Base-by-base conservation (phyloP, 140 eudicot genomes). In the Stevia rebaudiana region DNA sequence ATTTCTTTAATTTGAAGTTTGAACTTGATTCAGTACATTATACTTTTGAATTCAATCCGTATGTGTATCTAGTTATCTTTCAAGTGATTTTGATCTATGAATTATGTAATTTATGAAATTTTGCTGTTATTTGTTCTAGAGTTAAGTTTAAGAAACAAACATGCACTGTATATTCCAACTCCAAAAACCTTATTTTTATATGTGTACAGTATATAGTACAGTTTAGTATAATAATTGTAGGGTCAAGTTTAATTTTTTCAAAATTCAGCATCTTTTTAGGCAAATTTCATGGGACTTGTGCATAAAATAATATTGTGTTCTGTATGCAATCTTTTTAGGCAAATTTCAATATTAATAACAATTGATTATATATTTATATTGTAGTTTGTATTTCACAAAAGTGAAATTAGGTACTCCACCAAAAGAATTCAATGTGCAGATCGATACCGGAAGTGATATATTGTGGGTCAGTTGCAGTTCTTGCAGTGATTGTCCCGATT, bases 361-460 rank as follows among this genome's bases (percentile, higher is more conserved):
- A 18, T 73, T 50, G 39, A 46, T 61, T 74, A 13, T 36, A 47
- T 50, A 28, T 36, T 61, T 74, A 13, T 36, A 47, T 35, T 74
- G 24, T 44, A 82, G 88, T 67, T 59, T 82, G 37, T 82, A 82
- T 55, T 78, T 44, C 53, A 90, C 97, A 39, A 82, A 71, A 73
- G 74, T 82, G 57, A 76, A 71, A 61, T 64, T 82, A 69, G 88
- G 84, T 11, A 65, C 88, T 67, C 88, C 88, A 24, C 79, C 88
- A 6, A 76, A 56, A 63, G 88, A 82, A 39, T 82, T 78, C 74
- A 78, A 75, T 44, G 88, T 82, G 62, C 88, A 82, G 57, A 82
- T 82, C 33, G 84, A 82, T 59, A 82, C 88, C 0, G 84, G 88
- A 63, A 82, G 88, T 64, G 88, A 82, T 44, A 70, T 82, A 35